Evolutionary conservation across 176 grass and related monocot genomes (phyloP).

Genomic region (Echinochloa phyllopogon): DNA sequence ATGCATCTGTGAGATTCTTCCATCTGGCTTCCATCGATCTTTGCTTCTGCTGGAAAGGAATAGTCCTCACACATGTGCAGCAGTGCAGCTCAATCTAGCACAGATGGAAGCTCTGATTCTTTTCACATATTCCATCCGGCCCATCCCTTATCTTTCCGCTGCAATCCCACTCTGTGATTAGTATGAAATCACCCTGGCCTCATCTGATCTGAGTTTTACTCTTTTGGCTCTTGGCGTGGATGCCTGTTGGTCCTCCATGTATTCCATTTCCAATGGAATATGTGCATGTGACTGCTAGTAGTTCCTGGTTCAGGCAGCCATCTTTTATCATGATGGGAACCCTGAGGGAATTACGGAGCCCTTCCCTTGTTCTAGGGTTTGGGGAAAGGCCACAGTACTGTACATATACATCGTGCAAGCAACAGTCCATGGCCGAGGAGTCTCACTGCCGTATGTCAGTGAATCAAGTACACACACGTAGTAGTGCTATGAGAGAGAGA

Average conservation of each 20-base stretch:
- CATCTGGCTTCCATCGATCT: conserved; percentile 50
- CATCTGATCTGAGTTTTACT: neutral
- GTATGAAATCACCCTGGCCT: neutral
- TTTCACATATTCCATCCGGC: neutral
- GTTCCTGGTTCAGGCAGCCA: conserved; percentile 41
- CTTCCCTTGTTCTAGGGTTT: conserved; percentile 51
- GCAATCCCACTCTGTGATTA: neutral
- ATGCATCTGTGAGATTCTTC: conserved; percentile 54
- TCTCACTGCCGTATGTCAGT: conserved; percentile 89
- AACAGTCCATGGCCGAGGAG: conserved; percentile 63
- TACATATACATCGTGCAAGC: conserved; percentile 50
- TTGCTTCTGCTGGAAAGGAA: conserved; percentile 64
- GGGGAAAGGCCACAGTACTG: conserved; percentile 21
- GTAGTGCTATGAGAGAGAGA: conserved; percentile 49
- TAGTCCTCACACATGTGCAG: conserved; percentile 37
- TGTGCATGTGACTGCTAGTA: conserved; percentile 47
- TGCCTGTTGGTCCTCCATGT: neutral
- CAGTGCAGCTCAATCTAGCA: conserved; percentile 11
- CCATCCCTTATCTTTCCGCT: neutral
- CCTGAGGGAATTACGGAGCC: conserved; percentile 35
- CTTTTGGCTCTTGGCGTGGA: neutral
- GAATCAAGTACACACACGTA: conserved; percentile 67
- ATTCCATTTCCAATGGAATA: conserved; percentile 45
- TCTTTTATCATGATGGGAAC: conserved; percentile 72
- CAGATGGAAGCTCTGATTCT: neutral